Evolutionary conservation across 2,329 filamentous ascomycete genomes (phyloP).

Genomic region (Cytospora chrysosperma): DNA sequence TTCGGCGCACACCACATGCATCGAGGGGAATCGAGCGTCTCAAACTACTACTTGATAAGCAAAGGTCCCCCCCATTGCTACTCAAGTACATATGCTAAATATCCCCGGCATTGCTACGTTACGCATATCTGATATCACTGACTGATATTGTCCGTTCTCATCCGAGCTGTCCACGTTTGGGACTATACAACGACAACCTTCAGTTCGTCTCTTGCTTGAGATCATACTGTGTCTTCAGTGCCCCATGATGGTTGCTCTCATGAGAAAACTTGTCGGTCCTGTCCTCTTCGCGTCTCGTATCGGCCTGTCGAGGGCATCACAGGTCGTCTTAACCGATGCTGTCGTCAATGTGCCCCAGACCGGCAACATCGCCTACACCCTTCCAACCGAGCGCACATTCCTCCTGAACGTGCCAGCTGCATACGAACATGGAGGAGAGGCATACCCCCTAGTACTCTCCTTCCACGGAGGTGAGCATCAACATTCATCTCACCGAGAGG

Average conservation of each 20-base stretch:
- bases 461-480: constrained; percentile 28
- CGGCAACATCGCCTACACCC: constrained; percentile 28
- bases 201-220: neutral
- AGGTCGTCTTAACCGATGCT: neutral
- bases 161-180: neutral
- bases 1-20: neutral
- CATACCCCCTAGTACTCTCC: constrained; percentile 27
- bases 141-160: neutral
- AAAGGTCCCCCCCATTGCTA: neutral
- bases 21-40: too few relatives aligned
- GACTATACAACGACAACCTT: neutral
- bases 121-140: neutral
- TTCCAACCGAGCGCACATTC: constrained; percentile 29
- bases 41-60: neutral
- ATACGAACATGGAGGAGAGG: constrained; percentile 24
- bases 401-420: constrained; percentile 28
- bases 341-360: constrained; percentile 5
- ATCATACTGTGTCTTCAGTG: neutral
- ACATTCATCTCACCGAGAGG: too few relatives aligned
- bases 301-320: neutral
- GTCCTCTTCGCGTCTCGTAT: neutral
- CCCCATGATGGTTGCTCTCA: neutral
- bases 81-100: neutral
- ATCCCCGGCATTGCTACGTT: neutral
- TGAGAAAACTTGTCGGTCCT: neutral